Evolutionary conservation across 352 stramenopile genomes (phyloP).

Genomic region (Phytophthora citrophthora): DNA sequence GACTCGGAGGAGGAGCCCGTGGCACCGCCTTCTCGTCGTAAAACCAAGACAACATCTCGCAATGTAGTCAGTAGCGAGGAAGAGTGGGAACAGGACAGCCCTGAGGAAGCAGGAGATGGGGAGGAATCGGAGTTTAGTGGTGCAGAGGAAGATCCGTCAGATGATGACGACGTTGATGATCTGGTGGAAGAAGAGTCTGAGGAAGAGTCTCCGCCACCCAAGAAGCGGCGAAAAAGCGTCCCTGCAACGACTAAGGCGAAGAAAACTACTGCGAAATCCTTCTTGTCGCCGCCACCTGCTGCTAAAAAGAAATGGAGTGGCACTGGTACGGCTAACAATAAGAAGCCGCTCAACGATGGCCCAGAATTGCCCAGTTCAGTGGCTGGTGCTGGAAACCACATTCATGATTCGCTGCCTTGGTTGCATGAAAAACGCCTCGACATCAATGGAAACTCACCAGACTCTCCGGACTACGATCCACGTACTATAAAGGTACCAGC

Average conservation of each 20-base stretch:
- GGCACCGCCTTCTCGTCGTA: constrained; percentile 23
- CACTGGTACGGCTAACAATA: constrained; percentile 21
- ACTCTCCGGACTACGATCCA: constrained; percentile 92
- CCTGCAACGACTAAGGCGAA: constrained; percentile 32
- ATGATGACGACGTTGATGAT: constrained; percentile 53
- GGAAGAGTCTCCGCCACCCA: constrained; percentile 37
- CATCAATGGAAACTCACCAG: constrained; percentile 74
- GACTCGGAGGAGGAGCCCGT: constrained; percentile 64
- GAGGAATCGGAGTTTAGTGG: constrained; percentile 70
- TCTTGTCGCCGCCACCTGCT: constrained; percentile 45
- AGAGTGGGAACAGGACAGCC: constrained; percentile 53
- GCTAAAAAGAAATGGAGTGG: constrained; percentile 32
- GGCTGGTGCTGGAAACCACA: constrained; percentile 67
- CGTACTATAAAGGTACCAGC: constrained; percentile 92
- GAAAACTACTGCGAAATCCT: constrained; percentile 36
- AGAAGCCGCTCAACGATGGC: constrained; percentile 37
- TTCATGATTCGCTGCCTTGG: constrained; percentile 94
- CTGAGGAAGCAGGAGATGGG: constrained; percentile 38
- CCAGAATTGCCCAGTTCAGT: constrained; percentile 40
- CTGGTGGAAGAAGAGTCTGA: constrained; percentile 52
- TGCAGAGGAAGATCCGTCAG: constrained; percentile 50
- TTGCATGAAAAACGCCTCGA: constrained; percentile 91
- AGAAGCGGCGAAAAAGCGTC: constrained; percentile 57
- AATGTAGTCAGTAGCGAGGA: constrained; percentile 60
- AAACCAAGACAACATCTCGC: constrained; percentile 21